Conservation (phyloP, 352 stramenopile species). For the Pythium utonaiense region DNA sequence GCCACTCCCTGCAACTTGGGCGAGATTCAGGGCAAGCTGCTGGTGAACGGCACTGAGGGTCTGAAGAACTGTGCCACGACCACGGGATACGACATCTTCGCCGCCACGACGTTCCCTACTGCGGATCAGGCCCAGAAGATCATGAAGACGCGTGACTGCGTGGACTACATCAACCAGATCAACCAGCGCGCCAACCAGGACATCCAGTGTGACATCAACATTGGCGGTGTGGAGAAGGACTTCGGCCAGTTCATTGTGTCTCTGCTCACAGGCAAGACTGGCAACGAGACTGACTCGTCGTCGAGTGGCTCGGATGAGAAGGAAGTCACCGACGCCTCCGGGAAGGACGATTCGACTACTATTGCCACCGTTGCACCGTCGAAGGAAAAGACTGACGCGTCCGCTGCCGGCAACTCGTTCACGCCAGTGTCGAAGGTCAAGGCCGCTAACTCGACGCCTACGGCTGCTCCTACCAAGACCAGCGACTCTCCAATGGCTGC, state of each 20-base stretch:
- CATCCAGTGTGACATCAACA: slow-evolving; percentile 45
- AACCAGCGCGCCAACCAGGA: slow-evolving; percentile 50
- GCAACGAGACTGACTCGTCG: slow-evolving; percentile 47
- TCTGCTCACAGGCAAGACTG: slow-evolving; percentile 50
- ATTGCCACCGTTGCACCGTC: slow-evolving; percentile 23
- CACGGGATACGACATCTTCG: slow-evolving; percentile 54
- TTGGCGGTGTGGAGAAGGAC: slow-evolving; percentile 35
- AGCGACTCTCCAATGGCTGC: slow-evolving; percentile 4
- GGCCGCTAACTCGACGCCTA: background rate
- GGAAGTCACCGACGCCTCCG: slow-evolving; percentile 15
- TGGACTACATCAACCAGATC: slow-evolving; percentile 69
- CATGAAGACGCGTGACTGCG: slow-evolving; percentile 46
- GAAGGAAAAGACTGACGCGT: slow-evolving; percentile 12
- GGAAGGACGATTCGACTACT: slow-evolving; percentile 26
- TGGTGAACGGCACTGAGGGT: slow-evolving; percentile 44
- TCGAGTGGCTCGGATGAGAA: slow-evolving; percentile 21
- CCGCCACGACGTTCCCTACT: slow-evolving; percentile 35
- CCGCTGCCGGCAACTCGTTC: background rate
- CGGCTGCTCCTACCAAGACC: background rate
- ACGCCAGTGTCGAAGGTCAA: slow-evolving; percentile 8
- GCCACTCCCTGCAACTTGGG: slow-evolving; percentile 39
- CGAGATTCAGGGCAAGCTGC: slow-evolving; percentile 44
- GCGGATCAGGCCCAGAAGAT: slow-evolving; percentile 39
- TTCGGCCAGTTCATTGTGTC: slow-evolving; percentile 44
- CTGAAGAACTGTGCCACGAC: slow-evolving; percentile 31